Percentiles rank a stretch among this genome's conserved stretches.
These are phyloP conservation scores for Lentinus tigrinus DNA, from an alignment of 768 basidiomycete species.

Conservation along the genomic window DNA sequence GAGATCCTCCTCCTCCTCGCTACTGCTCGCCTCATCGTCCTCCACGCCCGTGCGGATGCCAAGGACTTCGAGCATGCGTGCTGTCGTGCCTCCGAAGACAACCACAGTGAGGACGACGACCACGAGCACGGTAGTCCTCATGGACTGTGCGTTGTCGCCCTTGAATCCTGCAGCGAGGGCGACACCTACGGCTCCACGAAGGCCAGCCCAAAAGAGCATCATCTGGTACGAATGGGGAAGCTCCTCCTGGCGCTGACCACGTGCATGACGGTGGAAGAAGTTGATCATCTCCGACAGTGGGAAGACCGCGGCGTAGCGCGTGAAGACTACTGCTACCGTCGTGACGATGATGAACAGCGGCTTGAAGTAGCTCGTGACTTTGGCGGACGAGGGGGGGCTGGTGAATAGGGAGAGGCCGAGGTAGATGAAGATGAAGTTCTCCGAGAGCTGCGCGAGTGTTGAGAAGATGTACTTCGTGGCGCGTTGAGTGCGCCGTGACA, in stretches of 20 bases:
- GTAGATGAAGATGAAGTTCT: slow-evolving; percentile 99
- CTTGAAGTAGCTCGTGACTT: slow-evolving; percentile 84
- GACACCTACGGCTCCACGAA: slow-evolving; percentile 96
- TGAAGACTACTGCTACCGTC: slow-evolving; percentile 89
- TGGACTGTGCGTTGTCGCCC: slow-evolving; percentile 87
- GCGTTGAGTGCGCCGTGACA: slow-evolving; percentile 92
- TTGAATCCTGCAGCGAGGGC: slow-evolving; percentile 95
- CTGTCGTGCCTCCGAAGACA: slow-evolving; percentile 95
- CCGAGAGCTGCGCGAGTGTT: slow-evolving; percentile 89
- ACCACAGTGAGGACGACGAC: slow-evolving; percentile 95
- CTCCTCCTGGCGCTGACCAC: slow-evolving; percentile 86
- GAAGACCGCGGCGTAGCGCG: slow-evolving; percentile 94
- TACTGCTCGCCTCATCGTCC: slow-evolving; percentile 72
- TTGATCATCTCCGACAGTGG: slow-evolving; percentile 95
- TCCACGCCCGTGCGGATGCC: slow-evolving; percentile 95
- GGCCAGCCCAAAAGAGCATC: slow-evolving; percentile 99
- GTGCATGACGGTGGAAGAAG: slow-evolving; percentile 79
- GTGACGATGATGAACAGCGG: slow-evolving; percentile 93
- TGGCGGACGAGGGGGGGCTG: slow-evolving; percentile 70
- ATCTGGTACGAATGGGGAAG: slow-evolving; percentile 98
- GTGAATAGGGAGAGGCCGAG: slow-evolving; percentile 98
- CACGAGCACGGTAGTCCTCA: slow-evolving; percentile 91
- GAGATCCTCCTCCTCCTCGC: slow-evolving; percentile 48
- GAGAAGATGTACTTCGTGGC: slow-evolving; percentile 96
- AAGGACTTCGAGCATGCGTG: slow-evolving; percentile 94